These are phyloP conservation scores for Malus orientalis DNA, from an alignment of 306 rosid genomes.

Conservation along the genomic window DNA sequence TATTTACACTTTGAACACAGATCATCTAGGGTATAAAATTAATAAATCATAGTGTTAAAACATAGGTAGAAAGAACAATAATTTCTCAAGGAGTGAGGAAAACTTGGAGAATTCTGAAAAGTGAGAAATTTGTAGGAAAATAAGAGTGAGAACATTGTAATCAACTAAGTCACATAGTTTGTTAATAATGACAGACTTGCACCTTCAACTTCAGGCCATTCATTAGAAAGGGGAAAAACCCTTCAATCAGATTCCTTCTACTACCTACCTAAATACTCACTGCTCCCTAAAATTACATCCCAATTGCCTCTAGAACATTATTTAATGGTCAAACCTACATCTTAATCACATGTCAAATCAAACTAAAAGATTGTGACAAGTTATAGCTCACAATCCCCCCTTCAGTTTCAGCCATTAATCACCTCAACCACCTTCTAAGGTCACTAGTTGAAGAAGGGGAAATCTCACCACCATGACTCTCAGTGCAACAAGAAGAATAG, in stretches of 20 bases:
- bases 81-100: too few relatives aligned
- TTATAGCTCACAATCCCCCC: not conserved
- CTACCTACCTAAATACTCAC: conserved; percentile 19
- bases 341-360: conserved; percentile 20
- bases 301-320: conserved; percentile 15
- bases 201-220: conserved; percentile 21
- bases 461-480: conserved; percentile 74
- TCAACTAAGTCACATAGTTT: not conserved
- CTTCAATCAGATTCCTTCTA: not conserved
- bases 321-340: conserved; percentile 23
- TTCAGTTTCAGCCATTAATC: conserved; percentile 16
- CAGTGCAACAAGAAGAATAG: conserved; percentile 89
- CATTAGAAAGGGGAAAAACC: conserved; percentile 6
- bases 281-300: conserved; percentile 29
- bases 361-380: conserved; percentile 18
- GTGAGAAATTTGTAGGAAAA: too few relatives aligned
- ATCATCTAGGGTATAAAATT: too few relatives aligned
- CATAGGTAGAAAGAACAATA: too few relatives aligned
- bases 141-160: not conserved
- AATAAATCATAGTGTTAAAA: too few relatives aligned
- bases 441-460: conserved; percentile 89
- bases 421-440: conserved; percentile 81
- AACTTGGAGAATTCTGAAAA: not conserved
- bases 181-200: conserved; percentile 6
- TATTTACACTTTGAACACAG: too few relatives aligned